Conservation (phyloP, 768 basidiomycete species). For the Rossbeevera mucosa region DNA sequence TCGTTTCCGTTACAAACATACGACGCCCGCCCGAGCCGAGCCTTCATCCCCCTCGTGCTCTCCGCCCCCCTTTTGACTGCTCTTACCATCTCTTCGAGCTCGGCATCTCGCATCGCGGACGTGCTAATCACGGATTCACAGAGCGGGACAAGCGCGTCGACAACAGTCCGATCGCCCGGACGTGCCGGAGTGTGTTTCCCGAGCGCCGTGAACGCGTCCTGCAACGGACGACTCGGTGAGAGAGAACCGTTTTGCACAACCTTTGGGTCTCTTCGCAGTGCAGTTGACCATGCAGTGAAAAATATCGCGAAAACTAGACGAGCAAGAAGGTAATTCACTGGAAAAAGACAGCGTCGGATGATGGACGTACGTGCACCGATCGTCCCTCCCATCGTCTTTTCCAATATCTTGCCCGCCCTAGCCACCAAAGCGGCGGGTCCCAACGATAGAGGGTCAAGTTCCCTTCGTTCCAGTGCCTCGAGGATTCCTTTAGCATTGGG, state of each 20-base stretch:
- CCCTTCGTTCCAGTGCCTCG: slow-evolving; percentile 26
- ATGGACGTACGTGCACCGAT: slow-evolving; percentile 45
- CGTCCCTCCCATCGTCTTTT: slow-evolving; percentile 52
- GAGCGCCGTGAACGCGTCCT: slow-evolving; percentile 29
- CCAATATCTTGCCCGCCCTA: slow-evolving; percentile 39
- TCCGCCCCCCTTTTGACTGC: slow-evolving; percentile 43
- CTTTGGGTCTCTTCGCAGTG: slow-evolving; percentile 2
- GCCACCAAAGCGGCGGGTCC: slow-evolving; percentile 23
- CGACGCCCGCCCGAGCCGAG: slow-evolving; percentile 46
- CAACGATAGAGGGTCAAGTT: slow-evolving; percentile 16
- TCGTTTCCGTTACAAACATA: slow-evolving; percentile 35
- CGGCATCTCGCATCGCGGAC: neutral
- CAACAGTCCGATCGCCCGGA: slow-evolving; percentile 51
- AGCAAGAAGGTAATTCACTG: neutral
- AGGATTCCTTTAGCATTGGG: slow-evolving; percentile 25
- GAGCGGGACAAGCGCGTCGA: slow-evolving; percentile 51
- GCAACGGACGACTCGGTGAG: slow-evolving; percentile 13
- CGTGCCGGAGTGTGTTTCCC: slow-evolving; percentile 46
- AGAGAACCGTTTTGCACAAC: neutral
- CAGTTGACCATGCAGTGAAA: slow-evolving; percentile 35
- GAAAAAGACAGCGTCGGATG: too few species aligned
- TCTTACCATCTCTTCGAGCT: slow-evolving; percentile 17
- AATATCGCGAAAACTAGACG: slow-evolving; percentile 42
- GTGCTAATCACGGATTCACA: slow-evolving; percentile 23
- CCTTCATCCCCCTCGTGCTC: slow-evolving; percentile 42